A percentile compares a stretch with the other conserved stretches of the same genome.
Conservation (phyloP, 192 early-diverging fungal genomes). For the Podila minutissima region DNA sequence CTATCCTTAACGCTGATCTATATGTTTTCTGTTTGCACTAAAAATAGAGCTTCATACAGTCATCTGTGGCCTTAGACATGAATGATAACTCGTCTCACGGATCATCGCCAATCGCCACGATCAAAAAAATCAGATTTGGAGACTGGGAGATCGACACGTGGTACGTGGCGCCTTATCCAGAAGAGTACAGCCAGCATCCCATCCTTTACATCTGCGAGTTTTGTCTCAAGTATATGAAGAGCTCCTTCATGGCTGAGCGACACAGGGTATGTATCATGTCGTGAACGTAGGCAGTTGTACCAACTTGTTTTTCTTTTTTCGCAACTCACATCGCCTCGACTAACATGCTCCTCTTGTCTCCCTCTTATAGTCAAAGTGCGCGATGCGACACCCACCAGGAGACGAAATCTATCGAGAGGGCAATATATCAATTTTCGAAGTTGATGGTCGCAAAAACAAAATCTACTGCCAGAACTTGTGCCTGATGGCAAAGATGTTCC, state of each 20-base stretch:
- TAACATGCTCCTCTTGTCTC: background rate
- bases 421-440: slow-evolving; percentile 92
- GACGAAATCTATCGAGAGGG: slow-evolving; percentile 96
- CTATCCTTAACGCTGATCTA: too few relatives aligned
- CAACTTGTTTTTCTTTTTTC: background rate
- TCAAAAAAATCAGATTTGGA: slow-evolving; percentile 86
- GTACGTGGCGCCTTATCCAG: slow-evolving; percentile 96
- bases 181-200: slow-evolving; percentile 89
- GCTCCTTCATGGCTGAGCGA: slow-evolving; percentile 78
- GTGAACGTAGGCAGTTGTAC: background rate
- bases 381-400: slow-evolving; percentile 87
- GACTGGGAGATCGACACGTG: slow-evolving; percentile 89
- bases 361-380: slow-evolving; percentile 73
- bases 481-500: slow-evolving; percentile 94
- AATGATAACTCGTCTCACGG: slow-evolving; percentile 22
- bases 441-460: slow-evolving; percentile 97
- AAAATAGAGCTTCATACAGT: slow-evolving; percentile 12
- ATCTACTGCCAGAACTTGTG: slow-evolving; percentile 98
- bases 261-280: slow-evolving; percentile 67
- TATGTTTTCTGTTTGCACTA: background rate
- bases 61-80: background rate
- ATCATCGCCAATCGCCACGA: slow-evolving; percentile 49
- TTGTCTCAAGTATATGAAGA: slow-evolving; percentile 98
- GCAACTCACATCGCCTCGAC: background rate
- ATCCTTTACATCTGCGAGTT: slow-evolving; percentile 94